Evolutionary conservation across 1,284 basidiomycete genomes (phyloP), one percentile per base, ranked within the genome.

Genomic region (Garcileccinum viscosum): DNA sequence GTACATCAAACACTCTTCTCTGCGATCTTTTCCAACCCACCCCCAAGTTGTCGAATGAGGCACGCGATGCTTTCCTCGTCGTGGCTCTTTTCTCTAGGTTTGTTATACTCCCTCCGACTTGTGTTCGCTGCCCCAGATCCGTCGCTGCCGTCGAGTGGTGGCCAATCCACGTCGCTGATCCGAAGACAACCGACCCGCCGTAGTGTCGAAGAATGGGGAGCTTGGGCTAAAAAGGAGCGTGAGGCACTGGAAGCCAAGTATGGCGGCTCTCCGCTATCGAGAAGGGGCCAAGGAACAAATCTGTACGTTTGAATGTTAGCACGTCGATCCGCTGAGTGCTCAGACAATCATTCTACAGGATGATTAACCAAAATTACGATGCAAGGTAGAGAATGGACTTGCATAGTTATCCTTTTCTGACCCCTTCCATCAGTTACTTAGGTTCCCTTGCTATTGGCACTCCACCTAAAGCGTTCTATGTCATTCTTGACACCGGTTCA

Each of bases 401-500:
- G 11, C 15, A 4, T 59, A 1, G 4, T 35, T 33, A 6, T 5
- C 19, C 32, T 22, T 33, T 22, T n/a, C 67, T 68, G 40, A 67
- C 64, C 8, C 12, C n/a, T 56, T 35, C 47, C 37, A 60, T 5
- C 69, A 91, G 90, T 74, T 93, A 88, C 76, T 88, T 84, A 73
- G 92, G 92, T 4, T 87, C 90, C 0, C 70, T 93, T 40, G 89
- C 90, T 1, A 84, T 93, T 37, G 92, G 91, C 19, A 91, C 90
- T 2, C 91, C 92, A 7, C 84, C 90, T 0, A 81, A 83, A 8
- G 83, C 90, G 1, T 93, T 86, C 77, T 85, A 92, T 74, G 89
- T 94, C 72, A 90, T 93, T 58, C 84, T 95, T n/a, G 93, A 95
- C 74, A 94, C 93, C 0, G 93, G 89, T 27, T 91, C 90, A 35